Evolutionary conservation across 1,284 basidiomycete genomes (phyloP), one percentile per base, ranked within the genome.

Genomic region (Apiotrichum domesticum): DNA sequence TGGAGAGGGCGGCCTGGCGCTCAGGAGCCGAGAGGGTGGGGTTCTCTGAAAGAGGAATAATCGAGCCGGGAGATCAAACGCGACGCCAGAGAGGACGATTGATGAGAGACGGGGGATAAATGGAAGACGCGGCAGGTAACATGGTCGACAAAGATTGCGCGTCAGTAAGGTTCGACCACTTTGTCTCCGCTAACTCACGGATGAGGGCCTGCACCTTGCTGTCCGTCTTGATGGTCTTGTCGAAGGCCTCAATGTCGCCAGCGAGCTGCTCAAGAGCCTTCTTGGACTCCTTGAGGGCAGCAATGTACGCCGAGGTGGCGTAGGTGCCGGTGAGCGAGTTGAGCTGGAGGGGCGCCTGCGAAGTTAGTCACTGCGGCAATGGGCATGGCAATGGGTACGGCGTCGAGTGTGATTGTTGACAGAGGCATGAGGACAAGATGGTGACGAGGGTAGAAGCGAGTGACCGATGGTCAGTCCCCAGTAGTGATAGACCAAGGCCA

Each of bases 241-340:
- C 80, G 72, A 94, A 83, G 63, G 79, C 75, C 72, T 80, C 80
- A 66, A 98, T 85, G 77, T 98, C 95, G 77, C 90, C 87, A 78
- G 78, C 84, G 73, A 96, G 84, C 29, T 81, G 80, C 71, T 85
- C 83, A 41, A 77, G 69, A 48, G 75, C 73, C 63, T 74, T 68
- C 57, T 88, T 84, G 3, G 87, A 89, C 80, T 92, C 88, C 70
- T 85, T 82, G 71, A 93, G 84, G 15, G 96, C 93, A 54, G 95
- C 95, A 54, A 87, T 84, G 80, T 90, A 99, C 64, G 90, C 84
- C 34, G 96, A 95, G 59, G 89, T 87, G 63, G 96, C 95, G 79
- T 99, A 98, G 79, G 97, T 98, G 76, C 77, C 77, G 52, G 76
- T 72, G 47, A 78, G 71, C 49, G 76, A 75, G 71, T 76, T 76